phyloP scores from a whole-genome alignment of 2,329 filamentous ascomycete genomes.

The Mycogone perniciosa region DNA sequence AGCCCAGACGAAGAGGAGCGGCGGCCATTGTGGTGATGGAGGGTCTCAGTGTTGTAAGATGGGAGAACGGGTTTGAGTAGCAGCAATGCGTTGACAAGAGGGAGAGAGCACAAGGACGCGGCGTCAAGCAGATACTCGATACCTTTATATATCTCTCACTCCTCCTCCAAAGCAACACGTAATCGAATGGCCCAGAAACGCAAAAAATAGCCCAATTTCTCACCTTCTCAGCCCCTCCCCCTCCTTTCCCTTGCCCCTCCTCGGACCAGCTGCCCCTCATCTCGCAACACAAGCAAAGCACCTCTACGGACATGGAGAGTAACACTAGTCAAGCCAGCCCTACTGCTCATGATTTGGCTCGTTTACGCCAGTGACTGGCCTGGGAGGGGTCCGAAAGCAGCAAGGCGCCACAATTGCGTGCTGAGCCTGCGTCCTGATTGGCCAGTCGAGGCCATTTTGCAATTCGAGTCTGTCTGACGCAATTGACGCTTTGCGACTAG shows the following conservation, averaged over 20 bases:
- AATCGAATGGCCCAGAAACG: constrained; percentile 11
- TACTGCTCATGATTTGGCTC: background rate
- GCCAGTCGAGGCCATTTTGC: constrained; percentile 19
- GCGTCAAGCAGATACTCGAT: background rate
- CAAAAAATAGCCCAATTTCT: constrained; percentile 8
- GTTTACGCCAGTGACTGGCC: constrained; percentile 11
- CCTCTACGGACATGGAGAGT: no score
- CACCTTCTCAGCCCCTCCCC: constrained; percentile 6
- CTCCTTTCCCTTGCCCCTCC: constrained; percentile 6
- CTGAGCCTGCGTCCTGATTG: constrained; percentile 20
- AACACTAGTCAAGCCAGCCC: no score
- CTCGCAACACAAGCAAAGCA: background rate
- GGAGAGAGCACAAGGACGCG: background rate
- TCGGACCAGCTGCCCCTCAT: background rate
- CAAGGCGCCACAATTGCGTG: constrained; percentile 24
- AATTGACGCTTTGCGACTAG: constrained; percentile 16
- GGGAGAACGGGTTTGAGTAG: background rate
- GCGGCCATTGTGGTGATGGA: constrained; percentile 24
- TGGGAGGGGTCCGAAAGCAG: constrained; percentile 8
- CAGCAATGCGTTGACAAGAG: background rate
- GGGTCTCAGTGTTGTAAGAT: constrained; percentile 3
- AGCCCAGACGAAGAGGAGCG: constrained; percentile 54
- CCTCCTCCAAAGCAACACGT: constrained; percentile 1
- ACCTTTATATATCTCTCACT: constrained; percentile 5
- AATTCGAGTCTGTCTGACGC: constrained; percentile 25